Conservation (phyloP, 2,329 filamentous ascomycete genomes). For the Aspergillus sojae region DNA sequence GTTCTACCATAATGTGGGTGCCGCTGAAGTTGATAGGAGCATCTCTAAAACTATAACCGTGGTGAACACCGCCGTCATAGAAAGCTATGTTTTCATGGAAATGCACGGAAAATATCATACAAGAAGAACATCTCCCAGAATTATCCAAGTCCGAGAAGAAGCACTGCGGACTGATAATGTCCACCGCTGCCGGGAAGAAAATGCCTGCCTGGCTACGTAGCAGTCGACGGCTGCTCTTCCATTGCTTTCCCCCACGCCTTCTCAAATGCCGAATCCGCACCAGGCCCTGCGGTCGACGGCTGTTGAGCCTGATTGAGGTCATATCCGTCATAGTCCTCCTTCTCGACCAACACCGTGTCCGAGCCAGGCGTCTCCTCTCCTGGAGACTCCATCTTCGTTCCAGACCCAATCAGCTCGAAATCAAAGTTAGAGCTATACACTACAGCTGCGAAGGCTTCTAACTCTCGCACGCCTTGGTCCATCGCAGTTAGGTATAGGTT, state of each 20-base stretch:
- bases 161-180: background rate
- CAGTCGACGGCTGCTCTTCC: conserved; percentile 24
- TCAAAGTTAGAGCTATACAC: conserved; percentile 54
- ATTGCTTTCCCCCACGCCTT: conserved; percentile 42
- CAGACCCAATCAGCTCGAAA: conserved; percentile 33
- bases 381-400: conserved; percentile 15
- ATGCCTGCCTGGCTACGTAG: conserved; percentile 5
- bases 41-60: background rate
- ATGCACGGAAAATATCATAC: conserved; percentile 2
- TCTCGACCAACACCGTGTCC: conserved; percentile 24
- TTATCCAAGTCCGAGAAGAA: background rate
- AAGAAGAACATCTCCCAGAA: background rate
- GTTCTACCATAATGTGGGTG: background rate
- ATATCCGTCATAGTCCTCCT: conserved; percentile 16
- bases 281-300: conserved; percentile 8
- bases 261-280: conserved; percentile 35
- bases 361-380: conserved; percentile 12
- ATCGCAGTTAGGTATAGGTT: conserved; percentile 50
- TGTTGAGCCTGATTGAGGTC: conserved; percentile 6
- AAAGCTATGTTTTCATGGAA: background rate
- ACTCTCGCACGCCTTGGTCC: conserved; percentile 50
- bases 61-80: background rate
- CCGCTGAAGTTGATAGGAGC: background rate
- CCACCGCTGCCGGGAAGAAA: background rate
- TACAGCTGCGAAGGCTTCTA: conserved; percentile 52